Percentiles rank a stretch among this genome's conserved stretches.
phyloP scores from a whole-genome alignment of 495 filamentous ascomycete genomes.

The Neurospora sp. region DNA sequence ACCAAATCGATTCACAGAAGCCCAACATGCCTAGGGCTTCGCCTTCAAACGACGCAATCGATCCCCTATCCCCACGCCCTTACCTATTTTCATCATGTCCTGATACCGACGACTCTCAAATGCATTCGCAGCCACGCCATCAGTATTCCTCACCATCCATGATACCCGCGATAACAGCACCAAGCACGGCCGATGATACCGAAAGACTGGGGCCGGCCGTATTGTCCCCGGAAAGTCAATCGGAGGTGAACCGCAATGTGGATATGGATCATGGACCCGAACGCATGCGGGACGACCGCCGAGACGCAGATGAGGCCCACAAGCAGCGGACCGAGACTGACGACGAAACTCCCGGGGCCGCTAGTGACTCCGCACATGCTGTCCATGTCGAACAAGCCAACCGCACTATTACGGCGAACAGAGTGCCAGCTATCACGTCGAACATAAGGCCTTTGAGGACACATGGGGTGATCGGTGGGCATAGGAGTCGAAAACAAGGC shows the following conservation, averaged over 20 bases:
- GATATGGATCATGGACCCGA: conserved; percentile 15
- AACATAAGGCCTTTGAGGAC: background rate
- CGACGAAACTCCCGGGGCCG: conserved; percentile 15
- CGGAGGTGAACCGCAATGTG: conserved; percentile 16
- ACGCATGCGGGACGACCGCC: background rate
- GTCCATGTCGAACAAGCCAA: background rate
- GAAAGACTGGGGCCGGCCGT: conserved; percentile 22
- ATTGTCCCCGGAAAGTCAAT: conserved; percentile 27
- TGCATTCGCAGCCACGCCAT: background rate
- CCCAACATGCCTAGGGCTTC: conserved; percentile 42
- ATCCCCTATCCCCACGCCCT: conserved; percentile 27
- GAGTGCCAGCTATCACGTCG: background rate
- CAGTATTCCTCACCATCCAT: conserved; percentile 2
- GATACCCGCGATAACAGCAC: conserved; percentile 2
- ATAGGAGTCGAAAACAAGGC: background rate
- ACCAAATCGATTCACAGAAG: background rate
- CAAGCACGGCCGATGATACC: conserved; percentile 17
- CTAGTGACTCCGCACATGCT: conserved; percentile 3
- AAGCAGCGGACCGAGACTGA: conserved; percentile 30
- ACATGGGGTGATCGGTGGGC: background rate
- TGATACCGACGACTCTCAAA: conserved; percentile 23
- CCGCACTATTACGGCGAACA: background rate
- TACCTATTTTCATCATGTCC: conserved; percentile 37
- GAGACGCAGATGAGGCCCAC: conserved; percentile 13
- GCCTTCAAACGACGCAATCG: conserved; percentile 25